Conservation (phyloP, 2,329 filamentous ascomycete genomes). For the Penicillium sp. region DNA sequence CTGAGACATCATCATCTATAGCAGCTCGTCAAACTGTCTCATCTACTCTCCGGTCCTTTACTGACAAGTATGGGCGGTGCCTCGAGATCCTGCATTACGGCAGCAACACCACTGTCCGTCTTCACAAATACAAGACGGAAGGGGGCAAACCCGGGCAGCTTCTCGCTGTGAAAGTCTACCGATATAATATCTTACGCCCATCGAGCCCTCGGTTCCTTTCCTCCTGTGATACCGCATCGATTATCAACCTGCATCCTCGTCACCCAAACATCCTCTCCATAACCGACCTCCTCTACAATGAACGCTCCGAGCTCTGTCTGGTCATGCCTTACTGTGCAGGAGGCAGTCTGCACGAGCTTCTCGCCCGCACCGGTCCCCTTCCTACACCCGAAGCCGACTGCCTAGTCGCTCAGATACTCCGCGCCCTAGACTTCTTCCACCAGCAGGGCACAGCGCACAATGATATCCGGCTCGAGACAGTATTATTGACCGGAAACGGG, state of each 20-base stretch:
- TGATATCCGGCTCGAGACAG: constrained; percentile 91
- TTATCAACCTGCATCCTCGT: constrained; percentile 15
- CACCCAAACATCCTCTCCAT: constrained; percentile 30
- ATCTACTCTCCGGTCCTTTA: constrained; percentile 8
- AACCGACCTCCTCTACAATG: constrained; percentile 26
- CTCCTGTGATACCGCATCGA: constrained; percentile 3
- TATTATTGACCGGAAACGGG: constrained; percentile 71
- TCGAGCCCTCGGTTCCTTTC: background rate
- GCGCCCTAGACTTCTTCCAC: constrained; percentile 59
- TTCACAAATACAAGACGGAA: constrained; percentile 16
- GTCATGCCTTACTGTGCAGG: constrained; percentile 58
- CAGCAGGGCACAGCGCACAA: constrained; percentile 80
- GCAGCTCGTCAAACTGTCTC: background rate
- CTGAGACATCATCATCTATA: constrained; percentile 3
- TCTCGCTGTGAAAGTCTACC: constrained; percentile 29
- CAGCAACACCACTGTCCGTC: constrained; percentile 22
- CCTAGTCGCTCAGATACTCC: constrained; percentile 65
- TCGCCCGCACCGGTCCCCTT: constrained; percentile 69
- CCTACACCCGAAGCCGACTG: constrained; percentile 80
- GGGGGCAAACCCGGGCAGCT: constrained; percentile 9
- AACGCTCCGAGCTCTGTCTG: constrained; percentile 25
- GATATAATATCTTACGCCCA: constrained; percentile 14
- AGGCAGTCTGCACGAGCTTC: constrained; percentile 77
- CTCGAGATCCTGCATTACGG: constrained; percentile 28
- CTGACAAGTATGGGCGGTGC: constrained; percentile 24